phyloP scores from a whole-genome alignment of 345 rosid species.

The Melaleuca quinquenervia region DNA sequence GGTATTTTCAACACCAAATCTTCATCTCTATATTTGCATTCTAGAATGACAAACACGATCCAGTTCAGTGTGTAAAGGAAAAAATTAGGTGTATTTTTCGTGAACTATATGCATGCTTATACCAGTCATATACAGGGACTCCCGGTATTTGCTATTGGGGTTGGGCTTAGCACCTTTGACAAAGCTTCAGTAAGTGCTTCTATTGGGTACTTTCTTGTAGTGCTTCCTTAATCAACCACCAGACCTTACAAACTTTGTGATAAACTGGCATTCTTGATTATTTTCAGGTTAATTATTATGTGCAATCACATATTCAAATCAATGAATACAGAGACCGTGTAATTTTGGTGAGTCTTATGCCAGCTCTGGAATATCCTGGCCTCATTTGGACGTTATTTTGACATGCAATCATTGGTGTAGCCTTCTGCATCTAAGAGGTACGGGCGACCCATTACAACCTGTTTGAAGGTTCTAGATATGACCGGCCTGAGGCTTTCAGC shows the following conservation, averaged over 20 bases:
- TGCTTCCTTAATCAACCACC: not conserved
- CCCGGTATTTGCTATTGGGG: slow-evolving; percentile 78
- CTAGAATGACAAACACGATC: not conserved
- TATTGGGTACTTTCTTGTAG: not conserved
- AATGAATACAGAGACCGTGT: slow-evolving; percentile 88
- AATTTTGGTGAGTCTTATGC: slow-evolving; percentile 52
- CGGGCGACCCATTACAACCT: slow-evolving; percentile 73
- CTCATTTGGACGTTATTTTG: not conserved
- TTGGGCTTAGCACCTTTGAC: slow-evolving; percentile 80
- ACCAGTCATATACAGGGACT: slow-evolving; percentile 44
- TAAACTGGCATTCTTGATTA: not conserved
- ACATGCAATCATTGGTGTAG: slow-evolving; percentile 25
- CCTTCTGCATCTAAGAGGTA: slow-evolving; percentile 69
- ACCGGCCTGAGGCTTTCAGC: slow-evolving; percentile 88
- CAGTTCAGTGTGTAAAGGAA: not conserved
- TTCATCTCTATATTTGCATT: not conserved
- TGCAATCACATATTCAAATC: slow-evolving; percentile 93
- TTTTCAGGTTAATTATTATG: slow-evolving; percentile 71
- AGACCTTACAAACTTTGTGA: not conserved
- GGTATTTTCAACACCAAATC: slow-evolving; percentile 24
- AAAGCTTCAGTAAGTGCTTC: slow-evolving; percentile 77
- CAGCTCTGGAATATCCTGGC: not conserved
- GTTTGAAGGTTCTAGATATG: slow-evolving; percentile 89
- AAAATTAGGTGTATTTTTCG: not conserved
- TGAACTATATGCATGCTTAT: not conserved